Conservation (phyloP, 495 filamentous ascomycete genomes). For the Annulohypoxylon bovei region DNA sequence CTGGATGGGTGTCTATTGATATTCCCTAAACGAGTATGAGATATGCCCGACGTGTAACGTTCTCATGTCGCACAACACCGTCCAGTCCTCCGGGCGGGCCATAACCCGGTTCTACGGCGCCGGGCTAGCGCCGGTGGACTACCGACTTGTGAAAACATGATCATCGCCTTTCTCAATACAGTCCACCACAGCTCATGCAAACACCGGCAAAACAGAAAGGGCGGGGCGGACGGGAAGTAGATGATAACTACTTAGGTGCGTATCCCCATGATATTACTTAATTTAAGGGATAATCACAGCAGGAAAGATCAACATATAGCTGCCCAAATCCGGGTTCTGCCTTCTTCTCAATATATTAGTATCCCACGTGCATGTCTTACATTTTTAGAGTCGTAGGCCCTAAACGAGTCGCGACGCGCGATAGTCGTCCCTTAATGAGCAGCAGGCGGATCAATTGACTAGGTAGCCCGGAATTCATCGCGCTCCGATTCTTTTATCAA, state of each 20-base stretch:
- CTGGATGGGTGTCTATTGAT: no score
- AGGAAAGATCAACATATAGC: not conserved
- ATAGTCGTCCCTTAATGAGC: not conserved
- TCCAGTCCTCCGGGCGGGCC: not conserved
- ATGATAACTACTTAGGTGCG: not conserved
- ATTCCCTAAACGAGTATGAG: no score
- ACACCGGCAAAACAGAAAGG: constrained; percentile 1
- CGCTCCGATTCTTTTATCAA: not conserved
- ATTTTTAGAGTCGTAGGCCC: not conserved
- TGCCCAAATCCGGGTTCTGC: not conserved
- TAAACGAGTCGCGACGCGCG: not conserved
- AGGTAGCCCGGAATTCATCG: not conserved
- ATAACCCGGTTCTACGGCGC: not conserved
- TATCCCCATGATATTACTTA: not conserved
- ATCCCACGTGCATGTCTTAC: not conserved
- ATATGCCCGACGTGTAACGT: no score
- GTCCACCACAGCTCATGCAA: not conserved
- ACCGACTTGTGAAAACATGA: not conserved
- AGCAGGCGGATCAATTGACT: not conserved
- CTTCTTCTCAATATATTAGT: constrained; percentile 7
- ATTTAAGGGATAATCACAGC: not conserved
- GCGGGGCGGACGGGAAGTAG: constrained; percentile 9
- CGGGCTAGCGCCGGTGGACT: not conserved
- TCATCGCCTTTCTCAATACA: not conserved
- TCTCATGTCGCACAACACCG: not conserved